These are phyloP conservation scores for Malania oleifera DNA, from an alignment of 164 flowering plant species.

Conservation along the genomic window DNA sequence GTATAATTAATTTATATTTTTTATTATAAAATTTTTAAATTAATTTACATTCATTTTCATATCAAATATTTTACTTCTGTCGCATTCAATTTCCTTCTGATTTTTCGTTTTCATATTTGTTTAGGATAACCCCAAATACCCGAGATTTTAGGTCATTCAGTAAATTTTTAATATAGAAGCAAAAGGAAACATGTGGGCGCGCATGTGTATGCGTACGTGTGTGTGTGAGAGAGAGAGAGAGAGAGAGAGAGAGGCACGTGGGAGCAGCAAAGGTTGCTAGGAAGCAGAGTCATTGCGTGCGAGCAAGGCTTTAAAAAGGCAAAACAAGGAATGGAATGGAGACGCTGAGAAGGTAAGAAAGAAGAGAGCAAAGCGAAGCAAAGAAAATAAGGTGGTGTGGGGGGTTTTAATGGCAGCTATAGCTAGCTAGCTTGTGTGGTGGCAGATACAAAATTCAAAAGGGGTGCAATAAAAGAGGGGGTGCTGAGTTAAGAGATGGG, in stretches of 20 bases:
- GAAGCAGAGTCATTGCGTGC: conserved; percentile 14
- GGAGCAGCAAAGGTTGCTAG: conserved; percentile 5
- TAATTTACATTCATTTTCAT: too few species aligned
- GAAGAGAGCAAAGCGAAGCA: neutral
- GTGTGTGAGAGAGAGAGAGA: too few species aligned
- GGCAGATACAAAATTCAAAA: conserved; percentile 50
- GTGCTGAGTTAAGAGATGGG: conserved; percentile 28
- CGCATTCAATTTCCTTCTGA: too few species aligned
- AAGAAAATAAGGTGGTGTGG: conserved; percentile 2
- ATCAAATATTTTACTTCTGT: too few species aligned
- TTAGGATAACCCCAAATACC: too few species aligned
- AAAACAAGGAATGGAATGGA: conserved; percentile 8
- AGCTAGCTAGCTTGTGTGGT: conserved; percentile 21
- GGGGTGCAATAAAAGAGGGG: conserved; percentile 33
- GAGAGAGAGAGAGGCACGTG: conserved; percentile 3
- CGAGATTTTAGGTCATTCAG: too few species aligned
- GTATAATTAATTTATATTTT: too few species aligned
- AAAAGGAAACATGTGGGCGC: too few species aligned
- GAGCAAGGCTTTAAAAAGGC: neutral
- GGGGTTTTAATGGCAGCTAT: conserved; percentile 27
- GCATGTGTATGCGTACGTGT: too few species aligned
- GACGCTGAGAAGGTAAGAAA: conserved; percentile 29
- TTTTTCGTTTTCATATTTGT: too few species aligned
- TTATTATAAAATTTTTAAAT: too few species aligned
- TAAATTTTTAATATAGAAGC: too few species aligned